phyloP scores from a whole-genome alignment of 176 grass and related monocot genomes.

The Saccharum officinarum region DNA sequence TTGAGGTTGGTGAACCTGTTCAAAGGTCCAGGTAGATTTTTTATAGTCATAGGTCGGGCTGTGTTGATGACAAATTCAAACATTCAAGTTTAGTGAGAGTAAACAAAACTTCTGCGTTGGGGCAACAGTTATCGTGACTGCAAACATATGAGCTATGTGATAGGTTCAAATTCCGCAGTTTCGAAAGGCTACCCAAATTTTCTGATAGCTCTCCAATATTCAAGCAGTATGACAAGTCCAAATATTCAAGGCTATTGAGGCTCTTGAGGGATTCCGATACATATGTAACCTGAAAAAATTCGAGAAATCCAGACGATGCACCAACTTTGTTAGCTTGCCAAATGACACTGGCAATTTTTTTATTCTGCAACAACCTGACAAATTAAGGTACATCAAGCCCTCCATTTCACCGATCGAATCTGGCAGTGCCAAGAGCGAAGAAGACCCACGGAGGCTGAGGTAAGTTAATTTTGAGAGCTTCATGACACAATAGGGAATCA shows the following conservation, averaged over 20 bases:
- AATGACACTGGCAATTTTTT: neutral
- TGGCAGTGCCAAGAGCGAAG: neutral
- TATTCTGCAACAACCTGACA: neutral
- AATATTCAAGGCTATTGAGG: neutral
- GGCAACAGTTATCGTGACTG: too few relatives aligned
- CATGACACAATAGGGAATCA: neutral
- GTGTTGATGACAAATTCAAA: too few relatives aligned
- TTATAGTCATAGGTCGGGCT: too few relatives aligned
- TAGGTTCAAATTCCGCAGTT: neutral
- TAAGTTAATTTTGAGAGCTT: conserved; percentile 17
- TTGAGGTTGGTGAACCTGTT: too few relatives aligned
- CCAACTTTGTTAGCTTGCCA: neutral
- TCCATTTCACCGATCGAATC: conserved; percentile 14
- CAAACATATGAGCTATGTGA: too few relatives aligned
- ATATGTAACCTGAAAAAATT: too few relatives aligned
- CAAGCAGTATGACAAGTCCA: neutral
- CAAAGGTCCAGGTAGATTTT: too few relatives aligned
- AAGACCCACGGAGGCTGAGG: conserved; percentile 16
- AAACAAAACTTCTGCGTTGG: too few relatives aligned
- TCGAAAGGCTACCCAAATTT: neutral
- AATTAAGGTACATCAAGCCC: neutral
- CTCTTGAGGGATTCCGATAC: neutral
- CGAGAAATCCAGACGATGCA: neutral
- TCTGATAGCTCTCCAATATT: neutral
- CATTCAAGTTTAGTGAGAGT: too few relatives aligned